Evolutionary conservation across 2,329 filamentous ascomycete species (phyloP), one percentile per base, ranked within the genome.

Genomic region (Pestalotiopsis sp.): DNA sequence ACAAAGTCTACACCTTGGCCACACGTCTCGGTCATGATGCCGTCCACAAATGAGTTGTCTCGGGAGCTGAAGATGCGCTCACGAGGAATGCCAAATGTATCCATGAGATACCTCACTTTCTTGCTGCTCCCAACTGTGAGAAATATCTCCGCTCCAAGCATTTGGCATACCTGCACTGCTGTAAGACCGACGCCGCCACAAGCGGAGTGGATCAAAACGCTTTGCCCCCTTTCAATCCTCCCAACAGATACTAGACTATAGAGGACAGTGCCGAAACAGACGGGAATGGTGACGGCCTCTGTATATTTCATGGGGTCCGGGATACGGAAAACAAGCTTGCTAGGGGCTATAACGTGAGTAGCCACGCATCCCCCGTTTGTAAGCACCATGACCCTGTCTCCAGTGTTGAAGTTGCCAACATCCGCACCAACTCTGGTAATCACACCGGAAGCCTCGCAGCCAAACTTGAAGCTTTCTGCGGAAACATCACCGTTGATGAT

Each of bases 1-100:
- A 74, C 70, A 3, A 76, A 64, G 39, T 77, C 75, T 20, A 76
- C 74, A 58, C 75, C 75, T 4, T 55, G 31, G 11, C 71, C 67
- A 31, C 67, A 59, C 4, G 75, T 76, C 2, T 66, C 57, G 9
- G 63, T 25, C 52, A 69, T 67, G 6, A 77, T 65, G 2, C 71
- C 73, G 6, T 68, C 38, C 1, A 68, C 72, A 64, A 79, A 78
- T 1, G 70, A 67, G 2, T 55, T 77, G 9, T 80, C 76, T 14
- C 80, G 77, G 0, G 76, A 79, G 52, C 71, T 72, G 13, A 87
- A 72, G 13, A 87, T 82, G 39, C 78, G 78, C 2, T 77, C 69
- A 0, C 74, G 59, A 0, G 71, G 72, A 23, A 80, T 74, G 13
- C 70, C 70, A 59, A 73, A 77, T 1, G 60, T 49, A 0, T 73